Conservation (phyloP, 768 basidiomycete genomes). For the Lactifluus pinguis region DNA sequence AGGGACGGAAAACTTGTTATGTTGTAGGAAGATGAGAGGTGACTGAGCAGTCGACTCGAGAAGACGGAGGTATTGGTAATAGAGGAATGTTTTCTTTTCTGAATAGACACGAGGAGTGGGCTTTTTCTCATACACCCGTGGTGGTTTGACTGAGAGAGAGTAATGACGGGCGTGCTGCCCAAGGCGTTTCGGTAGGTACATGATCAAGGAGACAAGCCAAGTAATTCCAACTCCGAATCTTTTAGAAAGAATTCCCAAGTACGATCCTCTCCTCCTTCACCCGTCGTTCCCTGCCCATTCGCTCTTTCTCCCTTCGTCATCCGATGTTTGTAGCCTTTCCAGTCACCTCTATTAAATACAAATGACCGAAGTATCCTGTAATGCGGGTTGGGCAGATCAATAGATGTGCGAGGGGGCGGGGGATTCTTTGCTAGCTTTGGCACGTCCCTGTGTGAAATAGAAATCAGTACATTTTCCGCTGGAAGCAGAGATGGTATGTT, state of each 20-base stretch:
- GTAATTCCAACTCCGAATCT: conserved; percentile 4
- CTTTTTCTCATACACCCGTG: conserved; percentile 45
- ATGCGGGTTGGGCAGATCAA: conserved; percentile 47
- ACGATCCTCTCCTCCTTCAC: conserved; percentile 67
- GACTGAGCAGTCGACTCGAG: conserved; percentile 46
- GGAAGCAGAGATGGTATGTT: conserved; percentile 18
- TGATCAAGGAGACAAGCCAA: background rate
- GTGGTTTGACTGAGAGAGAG: conserved; percentile 42
- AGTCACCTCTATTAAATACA: conserved; percentile 55
- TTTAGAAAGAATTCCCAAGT: conserved; percentile 80
- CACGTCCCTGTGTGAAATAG: conserved; percentile 47
- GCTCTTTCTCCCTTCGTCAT: conserved; percentile 85
- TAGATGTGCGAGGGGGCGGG: conserved; percentile 40
- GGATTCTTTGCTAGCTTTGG: conserved; percentile 69
- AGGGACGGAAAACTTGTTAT: conserved; percentile 63
- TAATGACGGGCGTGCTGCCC: conserved; percentile 15
- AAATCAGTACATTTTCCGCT: background rate
- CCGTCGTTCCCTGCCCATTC: conserved; percentile 55
- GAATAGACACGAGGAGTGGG: conserved; percentile 58
- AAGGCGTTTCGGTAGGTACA: conserved; percentile 5
- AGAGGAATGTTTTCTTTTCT: conserved; percentile 74
- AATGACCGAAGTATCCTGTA: conserved; percentile 76
- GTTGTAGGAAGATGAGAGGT: conserved; percentile 71
- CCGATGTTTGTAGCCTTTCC: conserved; percentile 87
- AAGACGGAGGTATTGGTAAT: conserved; percentile 68